Evolutionary conservation across 208 protist species (phyloP), one percentile per base, ranked within the genome.

Genomic region (Trypanosoma theileri): DNA sequence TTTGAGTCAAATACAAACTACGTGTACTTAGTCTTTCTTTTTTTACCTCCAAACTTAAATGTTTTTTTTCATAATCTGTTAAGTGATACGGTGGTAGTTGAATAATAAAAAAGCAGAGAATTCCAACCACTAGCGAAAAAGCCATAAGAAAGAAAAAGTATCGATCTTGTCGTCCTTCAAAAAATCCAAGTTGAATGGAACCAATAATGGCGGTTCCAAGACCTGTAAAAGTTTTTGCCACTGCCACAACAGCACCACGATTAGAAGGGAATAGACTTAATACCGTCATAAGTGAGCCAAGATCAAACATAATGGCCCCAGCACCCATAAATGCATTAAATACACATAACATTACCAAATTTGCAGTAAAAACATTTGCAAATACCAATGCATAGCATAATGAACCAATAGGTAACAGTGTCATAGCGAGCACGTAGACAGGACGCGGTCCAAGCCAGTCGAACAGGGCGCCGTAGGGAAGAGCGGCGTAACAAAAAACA

Each of bases 71-170:
- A 64, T 85, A 82, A 12, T 64, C 80, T 4, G 88, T 92, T n/a
- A 94, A 55, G n/a, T 90, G 77, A 59, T 92, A 94, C 0, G 82
- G 79, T 16, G 88, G 88, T 4, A 89, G 74, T 41, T 79, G 58
- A 3, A 94, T 73, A 66, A 88, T 82, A 8, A 88, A 56, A 10
- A 71, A 64, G 41, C 71, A 80, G 12, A 81, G 41, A 7, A 89
- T 13, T 0, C 78, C 85, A 3, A 82, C 62, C 19, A 85, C 35
- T n/a, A 71, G 65, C 10, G 79, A 66, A 0, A 77, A 53, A 0
- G 80, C 59, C 57, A 89, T 71, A 21, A 52, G 19, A 52, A 52
- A 11, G 8, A 11, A 52, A 52, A 52, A 52, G 19, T 35, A 56
- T 28, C 21, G 7, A 31, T 11, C 52, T 6, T 10, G 3, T 24